Evolutionary conservation across 192 early-diverging fungal genomes (phyloP).

Genomic region (Funneliformis mosseae): DNA sequence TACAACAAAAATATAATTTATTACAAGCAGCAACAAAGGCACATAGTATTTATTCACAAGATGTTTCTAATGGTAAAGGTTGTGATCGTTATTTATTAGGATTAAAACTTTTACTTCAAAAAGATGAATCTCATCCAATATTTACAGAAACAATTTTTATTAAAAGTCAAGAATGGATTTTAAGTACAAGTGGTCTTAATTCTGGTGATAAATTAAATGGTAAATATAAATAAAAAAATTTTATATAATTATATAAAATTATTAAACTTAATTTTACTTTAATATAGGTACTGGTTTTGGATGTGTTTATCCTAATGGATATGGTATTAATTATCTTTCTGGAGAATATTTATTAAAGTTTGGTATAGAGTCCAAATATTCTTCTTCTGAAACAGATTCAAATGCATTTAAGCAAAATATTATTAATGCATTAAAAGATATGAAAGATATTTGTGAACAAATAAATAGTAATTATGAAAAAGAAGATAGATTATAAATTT

Average conservation of each 20-base stretch:
- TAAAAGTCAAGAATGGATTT: conserved; percentile 65
- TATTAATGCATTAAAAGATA: conserved; percentile 35
- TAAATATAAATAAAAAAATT: not conserved
- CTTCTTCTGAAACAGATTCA: conserved; percentile 33
- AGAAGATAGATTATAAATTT: not conserved
- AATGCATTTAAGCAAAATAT: conserved; percentile 29
- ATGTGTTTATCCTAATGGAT: conserved; percentile 76
- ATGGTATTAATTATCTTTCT: conserved; percentile 87
- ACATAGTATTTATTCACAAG: conserved; percentile 68
- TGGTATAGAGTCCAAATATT: conserved; percentile 76
- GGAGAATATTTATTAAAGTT: conserved; percentile 69
- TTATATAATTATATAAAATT: not conserved
- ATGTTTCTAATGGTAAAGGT: conserved; percentile 77
- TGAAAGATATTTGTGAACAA: conserved; percentile 41
- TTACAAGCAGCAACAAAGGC: conserved; percentile 65
- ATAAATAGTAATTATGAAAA: conserved; percentile 33
- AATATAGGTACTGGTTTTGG: conserved; percentile 82
- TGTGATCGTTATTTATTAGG: conserved; percentile 86
- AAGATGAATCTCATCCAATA: conserved; percentile 41
- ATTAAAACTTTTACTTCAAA: conserved; percentile 58
- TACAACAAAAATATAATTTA: conserved; percentile 56
- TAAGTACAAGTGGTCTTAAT: conserved; percentile 80
- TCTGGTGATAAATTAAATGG: conserved; percentile 60
- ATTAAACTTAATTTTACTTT: not conserved
- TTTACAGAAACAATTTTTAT: conserved; percentile 75